These are phyloP conservation scores for Saccharomycopsis hybrid DNA, from an alignment of 1,139 yeast genomes.

Conservation along the genomic window DNA sequence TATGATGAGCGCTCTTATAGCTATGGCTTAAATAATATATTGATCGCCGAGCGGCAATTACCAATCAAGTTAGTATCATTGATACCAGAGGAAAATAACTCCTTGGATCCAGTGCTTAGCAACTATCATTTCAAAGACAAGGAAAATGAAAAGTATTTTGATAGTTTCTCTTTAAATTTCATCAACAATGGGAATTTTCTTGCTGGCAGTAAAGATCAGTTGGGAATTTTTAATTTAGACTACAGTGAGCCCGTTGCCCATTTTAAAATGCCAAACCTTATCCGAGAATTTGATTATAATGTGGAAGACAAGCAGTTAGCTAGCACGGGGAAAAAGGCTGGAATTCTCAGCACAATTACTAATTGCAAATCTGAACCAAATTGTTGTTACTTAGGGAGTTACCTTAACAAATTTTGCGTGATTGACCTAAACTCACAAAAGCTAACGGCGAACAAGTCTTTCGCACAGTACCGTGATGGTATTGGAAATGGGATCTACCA, in stretches of 20 bases:
- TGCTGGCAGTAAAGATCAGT: slow-evolving; percentile 12
- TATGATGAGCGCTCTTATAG: slow-evolving; percentile 9
- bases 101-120: background rate
- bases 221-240: slow-evolving; percentile 13
- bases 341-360: slow-evolving; percentile 11
- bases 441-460: too few relatives aligned
- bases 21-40: slow-evolving; percentile 6
- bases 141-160: slow-evolving; percentile 15
- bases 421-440: slow-evolving; percentile 8
- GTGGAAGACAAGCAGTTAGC: too few relatives aligned
- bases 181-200: slow-evolving; percentile 9
- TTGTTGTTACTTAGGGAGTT: slow-evolving; percentile 14
- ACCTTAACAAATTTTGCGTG: slow-evolving; percentile 10
- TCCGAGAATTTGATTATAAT: too few relatives aligned
- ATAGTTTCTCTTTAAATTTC: slow-evolving; percentile 12
- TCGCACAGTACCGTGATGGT: too few relatives aligned
- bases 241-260: slow-evolving; percentile 11
- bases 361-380: background rate
- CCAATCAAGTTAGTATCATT: slow-evolving; percentile 17
- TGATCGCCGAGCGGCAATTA: slow-evolving; percentile 13
- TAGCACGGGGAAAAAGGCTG: slow-evolving; percentile 2
- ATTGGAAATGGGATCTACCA: slow-evolving; percentile 19
- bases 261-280: background rate
- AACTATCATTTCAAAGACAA: slow-evolving; percentile 17
- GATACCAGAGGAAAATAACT: slow-evolving; percentile 1